Conservation (phyloP, 2,329 filamentous ascomycete species). For the Aspergillus sp. region DNA sequence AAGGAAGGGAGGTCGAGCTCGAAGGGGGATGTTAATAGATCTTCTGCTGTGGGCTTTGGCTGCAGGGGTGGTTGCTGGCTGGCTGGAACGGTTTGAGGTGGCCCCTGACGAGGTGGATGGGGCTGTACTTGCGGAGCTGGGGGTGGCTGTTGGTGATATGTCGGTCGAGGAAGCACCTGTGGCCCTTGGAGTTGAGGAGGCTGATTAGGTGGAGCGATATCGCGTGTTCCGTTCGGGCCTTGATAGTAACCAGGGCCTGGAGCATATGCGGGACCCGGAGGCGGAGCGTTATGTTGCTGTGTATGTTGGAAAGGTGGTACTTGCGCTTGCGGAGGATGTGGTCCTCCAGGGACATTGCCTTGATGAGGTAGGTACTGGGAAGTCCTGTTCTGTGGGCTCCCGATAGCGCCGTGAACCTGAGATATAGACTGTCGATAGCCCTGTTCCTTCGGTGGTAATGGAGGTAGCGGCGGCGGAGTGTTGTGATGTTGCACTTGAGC, state of each 20-base stretch:
- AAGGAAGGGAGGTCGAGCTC: conserved; percentile 57
- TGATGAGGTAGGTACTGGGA: conserved; percentile 32
- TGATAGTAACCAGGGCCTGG: conserved; percentile 19
- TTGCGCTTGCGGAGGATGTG: conserved; percentile 6
- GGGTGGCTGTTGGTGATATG: conserved; percentile 29
- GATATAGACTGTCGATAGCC: conserved; percentile 16
- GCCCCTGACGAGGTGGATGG: conserved; percentile 19
- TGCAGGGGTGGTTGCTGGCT: conserved; percentile 19
- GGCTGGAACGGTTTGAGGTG: conserved; percentile 23
- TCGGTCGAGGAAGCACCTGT: conserved; percentile 25
- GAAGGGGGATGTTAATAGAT: conserved; percentile 64
- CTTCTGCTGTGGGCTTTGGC: conserved; percentile 43
- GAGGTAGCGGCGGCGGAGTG: conserved; percentile 36
- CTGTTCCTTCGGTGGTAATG: conserved; percentile 37
- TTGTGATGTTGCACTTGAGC: conserved; percentile 26
- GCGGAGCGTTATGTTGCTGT: conserved; percentile 16
- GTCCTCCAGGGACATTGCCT: conserved; percentile 20
- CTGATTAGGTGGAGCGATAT: conserved; percentile 21
- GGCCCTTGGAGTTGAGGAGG: conserved; percentile 16
- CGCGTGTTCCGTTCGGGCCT: conserved; percentile 12
- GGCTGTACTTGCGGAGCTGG: conserved; percentile 32
- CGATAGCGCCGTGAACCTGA: conserved; percentile 12
- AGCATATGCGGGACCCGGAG: conserved; percentile 16
- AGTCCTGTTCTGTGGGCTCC: conserved; percentile 11
- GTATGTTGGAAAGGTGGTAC: conserved; percentile 2